Percentiles rank a stretch among this genome's conserved stretches.
Evolutionary conservation across 345 rosid species (phyloP).

Genomic region (Clausena lansium): DNA sequence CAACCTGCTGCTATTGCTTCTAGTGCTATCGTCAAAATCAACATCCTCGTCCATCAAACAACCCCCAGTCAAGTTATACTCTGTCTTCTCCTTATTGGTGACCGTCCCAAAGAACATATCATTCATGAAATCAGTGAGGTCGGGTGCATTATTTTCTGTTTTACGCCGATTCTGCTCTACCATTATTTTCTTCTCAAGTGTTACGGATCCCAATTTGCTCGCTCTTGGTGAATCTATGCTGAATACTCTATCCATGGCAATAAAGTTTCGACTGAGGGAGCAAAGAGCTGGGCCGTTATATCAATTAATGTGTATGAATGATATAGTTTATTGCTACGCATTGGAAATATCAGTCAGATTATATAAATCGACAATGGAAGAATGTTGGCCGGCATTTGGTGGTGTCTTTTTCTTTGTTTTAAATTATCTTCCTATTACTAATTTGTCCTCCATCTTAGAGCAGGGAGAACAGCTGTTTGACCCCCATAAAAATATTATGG

Average conservation of each 20-base stretch:
- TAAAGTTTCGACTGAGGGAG: too few relatives aligned
- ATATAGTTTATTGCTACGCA: not conserved
- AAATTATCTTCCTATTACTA: too few relatives aligned
- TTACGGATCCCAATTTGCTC: constrained; percentile 12
- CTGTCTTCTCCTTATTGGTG: constrained; percentile 28
- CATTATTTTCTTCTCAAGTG: constrained; percentile 29
- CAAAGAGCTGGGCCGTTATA: not conserved
- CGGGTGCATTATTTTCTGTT: constrained; percentile 28
- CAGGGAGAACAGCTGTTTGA: too few relatives aligned
- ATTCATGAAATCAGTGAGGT: constrained; percentile 69
- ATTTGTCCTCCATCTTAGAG: constrained; percentile 2
- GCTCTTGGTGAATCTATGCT: constrained; percentile 23
- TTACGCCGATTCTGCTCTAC: constrained; percentile 12
- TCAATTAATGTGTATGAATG: not conserved
- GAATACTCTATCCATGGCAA: constrained; percentile 29
- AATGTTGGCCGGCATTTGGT: constrained; percentile 17
- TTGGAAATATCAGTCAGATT: constrained; percentile 8
- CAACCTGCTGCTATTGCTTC: constrained; percentile 56
- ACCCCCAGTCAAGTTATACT: constrained; percentile 43
- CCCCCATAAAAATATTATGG: too few relatives aligned
- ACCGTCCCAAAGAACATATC: constrained; percentile 60
- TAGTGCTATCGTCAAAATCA: constrained; percentile 49
- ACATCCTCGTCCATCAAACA: constrained; percentile 28
- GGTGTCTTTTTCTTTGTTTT: not conserved
- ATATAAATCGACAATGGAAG: not conserved